A percentile compares a stretch with the other conserved stretches of the same genome.
These are phyloP conservation scores for Verticillium longisporum DNA, from an alignment of 2,329 filamentous ascomycete genomes.

Conservation along the genomic window DNA sequence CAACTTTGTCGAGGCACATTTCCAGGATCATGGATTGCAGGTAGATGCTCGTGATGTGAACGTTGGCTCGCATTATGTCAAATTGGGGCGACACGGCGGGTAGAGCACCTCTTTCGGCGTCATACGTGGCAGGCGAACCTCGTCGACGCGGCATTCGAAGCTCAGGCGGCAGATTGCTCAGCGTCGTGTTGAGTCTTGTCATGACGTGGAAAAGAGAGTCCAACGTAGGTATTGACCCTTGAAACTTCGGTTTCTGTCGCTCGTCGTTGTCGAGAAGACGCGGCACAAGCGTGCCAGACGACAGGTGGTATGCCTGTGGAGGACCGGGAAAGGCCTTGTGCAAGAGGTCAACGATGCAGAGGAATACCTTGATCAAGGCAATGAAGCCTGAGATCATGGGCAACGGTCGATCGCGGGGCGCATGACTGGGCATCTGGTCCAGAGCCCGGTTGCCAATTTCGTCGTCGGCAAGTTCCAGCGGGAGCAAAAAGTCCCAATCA, in stretches of 20 bases:
- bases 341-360: constrained; percentile 10
- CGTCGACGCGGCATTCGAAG: background rate
- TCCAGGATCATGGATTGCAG: constrained; percentile 16
- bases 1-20: constrained; percentile 5
- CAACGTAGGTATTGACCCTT: background rate
- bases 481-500: constrained; percentile 16
- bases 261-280: background rate
- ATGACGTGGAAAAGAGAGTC: constrained; percentile 1
- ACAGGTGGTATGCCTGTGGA: background rate
- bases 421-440: background rate
- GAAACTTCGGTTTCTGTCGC: background rate
- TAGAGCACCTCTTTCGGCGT: background rate
- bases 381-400: constrained; percentile 14
- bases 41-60: constrained; percentile 17
- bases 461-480: constrained; percentile 12
- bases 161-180: background rate
- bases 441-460: background rate
- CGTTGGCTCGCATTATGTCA: constrained; percentile 17
- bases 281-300: background rate
- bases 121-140: background rate
- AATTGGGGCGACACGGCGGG: constrained; percentile 6
- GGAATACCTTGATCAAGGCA: constrained; percentile 13
- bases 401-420: background rate
- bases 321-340: constrained; percentile 8
- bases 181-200: background rate